A percentile compares a stretch with the other conserved stretches of the same genome.
Evolutionary conservation across 2,329 filamentous ascomycete genomes (phyloP).

Genomic region (Hypocreales sp.): DNA sequence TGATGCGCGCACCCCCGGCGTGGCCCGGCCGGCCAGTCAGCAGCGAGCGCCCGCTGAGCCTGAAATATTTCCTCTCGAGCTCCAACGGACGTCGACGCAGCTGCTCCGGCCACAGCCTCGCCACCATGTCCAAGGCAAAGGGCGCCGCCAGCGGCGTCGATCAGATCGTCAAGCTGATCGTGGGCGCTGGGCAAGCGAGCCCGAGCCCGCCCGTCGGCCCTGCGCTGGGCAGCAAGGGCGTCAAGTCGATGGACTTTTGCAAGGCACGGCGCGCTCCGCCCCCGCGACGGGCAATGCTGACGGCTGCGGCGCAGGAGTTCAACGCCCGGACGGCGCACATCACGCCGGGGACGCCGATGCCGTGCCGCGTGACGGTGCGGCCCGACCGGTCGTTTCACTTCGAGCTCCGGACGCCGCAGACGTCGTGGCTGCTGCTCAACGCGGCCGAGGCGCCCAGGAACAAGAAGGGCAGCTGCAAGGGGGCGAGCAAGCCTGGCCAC

Average conservation of each 20-base stretch:
- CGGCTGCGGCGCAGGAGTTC: slow-evolving; percentile 55
- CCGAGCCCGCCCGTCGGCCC: slow-evolving; percentile 94
- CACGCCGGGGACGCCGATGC: slow-evolving; percentile 67
- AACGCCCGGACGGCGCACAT: slow-evolving; percentile 88
- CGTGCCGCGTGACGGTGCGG: slow-evolving; percentile 79
- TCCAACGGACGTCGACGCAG: too few species aligned
- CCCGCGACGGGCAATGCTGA: slow-evolving; percentile 5
- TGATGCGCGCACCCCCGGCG: too few species aligned
- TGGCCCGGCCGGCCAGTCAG: too few species aligned
- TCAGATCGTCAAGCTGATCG: slow-evolving; percentile 90
- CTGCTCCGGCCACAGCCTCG: too few species aligned
- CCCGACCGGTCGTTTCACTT: slow-evolving; percentile 89
- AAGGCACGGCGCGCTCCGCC: slow-evolving; percentile 45
- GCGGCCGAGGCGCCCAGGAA: slow-evolving; percentile 58
- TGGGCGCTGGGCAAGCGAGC: slow-evolving; percentile 87
- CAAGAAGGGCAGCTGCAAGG: slow-evolving; percentile 66
- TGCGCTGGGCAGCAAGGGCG: slow-evolving; percentile 88
- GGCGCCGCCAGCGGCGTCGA: slow-evolving; percentile 30
- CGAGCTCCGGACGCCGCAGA: slow-evolving; percentile 87
- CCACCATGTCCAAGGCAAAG: slow-evolving; percentile 36
- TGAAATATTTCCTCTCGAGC: too few species aligned
- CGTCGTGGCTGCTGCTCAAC: slow-evolving; percentile 74
- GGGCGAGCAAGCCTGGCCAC: slow-evolving; percentile 57
- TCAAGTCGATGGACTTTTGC: slow-evolving; percentile 99
- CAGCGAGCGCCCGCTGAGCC: too few species aligned